phyloP scores from a whole-genome alignment of 805 yeast genomes.

The Candida xyloterini region DNA sequence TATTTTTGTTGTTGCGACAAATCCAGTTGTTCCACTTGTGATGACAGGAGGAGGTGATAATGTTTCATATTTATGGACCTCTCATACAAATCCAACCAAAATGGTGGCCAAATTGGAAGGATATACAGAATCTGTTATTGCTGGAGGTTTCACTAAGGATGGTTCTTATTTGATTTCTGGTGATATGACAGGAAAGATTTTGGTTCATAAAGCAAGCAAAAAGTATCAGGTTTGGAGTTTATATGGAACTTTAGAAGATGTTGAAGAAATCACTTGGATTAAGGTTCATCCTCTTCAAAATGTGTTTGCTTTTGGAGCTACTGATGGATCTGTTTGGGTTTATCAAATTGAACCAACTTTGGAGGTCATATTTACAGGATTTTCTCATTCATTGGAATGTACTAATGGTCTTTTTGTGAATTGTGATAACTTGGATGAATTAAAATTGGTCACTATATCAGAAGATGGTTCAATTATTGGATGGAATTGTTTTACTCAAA shows the following conservation, averaged over 20 bases:
- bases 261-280: conserved; percentile 87
- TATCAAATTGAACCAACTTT: conserved; percentile 68
- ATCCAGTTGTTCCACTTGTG: conserved; percentile 81
- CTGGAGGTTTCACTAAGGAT: conserved; percentile 79
- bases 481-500: conserved; percentile 86
- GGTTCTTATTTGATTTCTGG: conserved; percentile 84
- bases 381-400: conserved; percentile 76
- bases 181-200: conserved; percentile 89
- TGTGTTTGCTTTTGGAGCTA: conserved; percentile 87
- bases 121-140: conserved; percentile 83
- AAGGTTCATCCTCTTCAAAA: conserved; percentile 69
- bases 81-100: conserved; percentile 81
- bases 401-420: conserved; percentile 76
- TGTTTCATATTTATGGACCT: conserved; percentile 86
- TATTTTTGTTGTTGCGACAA: conserved; percentile 74
- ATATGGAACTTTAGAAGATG: conserved; percentile 72
- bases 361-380: conserved; percentile 74
- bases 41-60: conserved; percentile 97
- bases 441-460: conserved; percentile 69
- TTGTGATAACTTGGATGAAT: conserved; percentile 50
- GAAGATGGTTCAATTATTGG: conserved; percentile 84
- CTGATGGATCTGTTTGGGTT: conserved; percentile 93
- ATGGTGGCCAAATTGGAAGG: conserved; percentile 73
- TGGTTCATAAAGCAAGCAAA: conserved; percentile 66
- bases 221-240: conserved; percentile 83